phyloP scores from a whole-genome alignment of 2,329 filamentous ascomycete species.

The Sclerotinia nivalis region DNA sequence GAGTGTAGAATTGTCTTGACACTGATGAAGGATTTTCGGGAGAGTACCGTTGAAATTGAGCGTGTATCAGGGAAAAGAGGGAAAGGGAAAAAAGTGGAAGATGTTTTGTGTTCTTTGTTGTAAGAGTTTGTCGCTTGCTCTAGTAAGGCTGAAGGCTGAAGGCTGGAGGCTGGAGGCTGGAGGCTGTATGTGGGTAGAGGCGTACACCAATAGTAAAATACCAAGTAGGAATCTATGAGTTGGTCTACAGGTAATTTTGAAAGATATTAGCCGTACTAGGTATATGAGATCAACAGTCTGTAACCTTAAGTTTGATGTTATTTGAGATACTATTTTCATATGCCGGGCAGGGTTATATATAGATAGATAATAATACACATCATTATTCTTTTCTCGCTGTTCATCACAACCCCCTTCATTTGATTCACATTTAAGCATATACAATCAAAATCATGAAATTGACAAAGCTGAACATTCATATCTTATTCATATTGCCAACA shows the following conservation, averaged over 20 bases:
- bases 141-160: background rate
- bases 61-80: conserved; percentile 23
- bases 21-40: conserved; percentile 28
- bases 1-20: conserved; percentile 28
- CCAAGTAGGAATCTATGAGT: background rate
- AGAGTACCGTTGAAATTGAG: conserved; percentile 30
- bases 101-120: conserved; percentile 9
- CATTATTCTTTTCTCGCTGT: background rate
- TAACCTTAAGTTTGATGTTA: background rate
- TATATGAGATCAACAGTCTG: background rate
- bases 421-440: background rate
- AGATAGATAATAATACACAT: background rate
- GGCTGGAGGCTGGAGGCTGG: background rate
- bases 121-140: background rate
- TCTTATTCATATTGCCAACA: background rate
- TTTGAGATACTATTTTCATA: background rate
- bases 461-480: background rate
- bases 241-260: background rate
- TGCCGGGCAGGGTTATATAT: background rate
- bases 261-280: no score
- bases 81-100: background rate
- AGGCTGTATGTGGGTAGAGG: background rate
- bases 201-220: background rate
- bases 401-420: background rate
- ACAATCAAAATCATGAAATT: background rate